Evolutionary conservation across 2,329 filamentous ascomycete genomes (phyloP).

Genomic region (Macrophomina pseudophaseolina): DNA sequence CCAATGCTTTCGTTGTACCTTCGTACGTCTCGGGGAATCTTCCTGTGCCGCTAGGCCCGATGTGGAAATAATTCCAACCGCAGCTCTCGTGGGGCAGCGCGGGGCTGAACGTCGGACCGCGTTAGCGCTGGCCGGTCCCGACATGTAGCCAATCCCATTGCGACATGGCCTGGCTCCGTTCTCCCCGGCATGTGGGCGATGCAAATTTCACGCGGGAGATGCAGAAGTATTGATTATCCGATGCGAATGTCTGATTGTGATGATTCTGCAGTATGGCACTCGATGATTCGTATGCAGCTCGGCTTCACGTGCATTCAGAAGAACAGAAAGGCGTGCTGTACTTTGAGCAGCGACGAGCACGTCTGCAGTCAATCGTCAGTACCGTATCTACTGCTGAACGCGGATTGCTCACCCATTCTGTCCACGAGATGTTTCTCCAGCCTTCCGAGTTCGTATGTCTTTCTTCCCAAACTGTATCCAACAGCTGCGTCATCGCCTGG

Average conservation of each 20-base stretch:
- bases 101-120: not conserved
- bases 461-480: constrained; percentile 29
- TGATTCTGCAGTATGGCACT: too few species aligned
- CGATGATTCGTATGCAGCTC: too few species aligned
- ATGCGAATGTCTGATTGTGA: too few species aligned
- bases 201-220: not conserved
- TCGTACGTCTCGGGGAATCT: not conserved
- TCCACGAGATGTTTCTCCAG: constrained; percentile 29
- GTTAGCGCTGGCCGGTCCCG: constrained; percentile 1
- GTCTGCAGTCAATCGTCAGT: not conserved
- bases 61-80: constrained; percentile 14
- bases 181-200: not conserved
- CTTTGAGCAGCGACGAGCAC: constrained; percentile 27
- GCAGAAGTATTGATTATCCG: too few species aligned
- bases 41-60: not conserved
- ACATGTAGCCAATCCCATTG: not conserved
- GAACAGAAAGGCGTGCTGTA: constrained; percentile 31
- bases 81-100: not conserved
- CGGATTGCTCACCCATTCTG: constrained; percentile 27
- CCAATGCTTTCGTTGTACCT: not conserved
- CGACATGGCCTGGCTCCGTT: not conserved
- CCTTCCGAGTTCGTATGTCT: not conserved
- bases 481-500: constrained; percentile 26
- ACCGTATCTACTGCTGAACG: not conserved
- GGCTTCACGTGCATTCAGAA: constrained; percentile 18